Evolutionary conservation across 1,284 basidiomycete genomes (phyloP).

Genomic region (Trametes polyzona): DNA sequence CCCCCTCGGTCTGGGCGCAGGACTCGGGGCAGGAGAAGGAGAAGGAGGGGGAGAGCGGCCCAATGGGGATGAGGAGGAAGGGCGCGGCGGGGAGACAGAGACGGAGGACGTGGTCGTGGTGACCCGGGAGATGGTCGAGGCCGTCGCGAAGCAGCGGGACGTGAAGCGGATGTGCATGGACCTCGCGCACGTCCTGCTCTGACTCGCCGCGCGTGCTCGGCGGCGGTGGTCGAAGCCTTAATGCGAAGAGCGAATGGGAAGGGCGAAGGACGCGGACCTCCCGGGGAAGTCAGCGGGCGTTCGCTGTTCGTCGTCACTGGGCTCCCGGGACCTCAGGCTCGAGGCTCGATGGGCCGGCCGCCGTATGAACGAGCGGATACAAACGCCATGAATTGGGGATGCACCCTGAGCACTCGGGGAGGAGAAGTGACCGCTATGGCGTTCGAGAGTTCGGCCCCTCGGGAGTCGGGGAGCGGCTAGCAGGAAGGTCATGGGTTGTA

Average conservation of each 20-base stretch:
- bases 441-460: background rate
- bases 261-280: too few relatives aligned
- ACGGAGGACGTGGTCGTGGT: conserved; percentile 56
- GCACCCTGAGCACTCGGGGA: background rate
- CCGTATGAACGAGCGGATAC: too few relatives aligned
- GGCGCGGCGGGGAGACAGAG: conserved; percentile 19
- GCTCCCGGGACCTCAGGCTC: too few relatives aligned
- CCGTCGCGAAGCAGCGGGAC: conserved; percentile 60
- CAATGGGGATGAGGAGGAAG: conserved; percentile 13
- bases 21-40: too few relatives aligned
- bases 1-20: too few relatives aligned
- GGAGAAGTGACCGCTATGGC: too few relatives aligned
- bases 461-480: background rate
- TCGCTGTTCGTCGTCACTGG: too few relatives aligned
- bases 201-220: conserved; percentile 4
- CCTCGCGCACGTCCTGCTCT: conserved; percentile 55
- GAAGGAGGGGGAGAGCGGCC: conserved; percentile 33
- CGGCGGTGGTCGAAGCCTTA: too few relatives aligned
- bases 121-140: conserved; percentile 74
- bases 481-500: conserved; percentile 15
- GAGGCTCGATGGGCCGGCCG: too few relatives aligned
- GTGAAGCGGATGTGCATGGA: conserved; percentile 70
- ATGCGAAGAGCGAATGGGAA: too few relatives aligned
- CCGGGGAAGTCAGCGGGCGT: background rate
- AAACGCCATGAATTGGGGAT: background rate